phyloP scores from a whole-genome alignment of 176 grass and related monocot genomes.

The Eragrostis curvula region DNA sequence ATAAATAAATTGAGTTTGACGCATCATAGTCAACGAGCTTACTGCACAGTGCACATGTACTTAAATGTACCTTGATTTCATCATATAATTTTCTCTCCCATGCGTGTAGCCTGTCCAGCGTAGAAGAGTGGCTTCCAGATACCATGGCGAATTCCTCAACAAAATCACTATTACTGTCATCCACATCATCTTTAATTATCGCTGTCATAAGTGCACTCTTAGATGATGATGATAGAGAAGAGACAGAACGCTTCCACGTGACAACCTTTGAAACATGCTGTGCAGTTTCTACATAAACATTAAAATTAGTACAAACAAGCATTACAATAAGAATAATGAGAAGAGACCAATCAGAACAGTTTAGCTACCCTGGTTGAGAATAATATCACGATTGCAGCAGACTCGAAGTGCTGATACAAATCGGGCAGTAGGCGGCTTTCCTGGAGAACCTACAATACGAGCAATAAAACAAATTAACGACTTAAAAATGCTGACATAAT shows the following conservation, averaged over 20 bases:
- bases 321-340: not conserved
- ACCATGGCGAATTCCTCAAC: constrained; percentile 94
- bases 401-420: constrained; percentile 69
- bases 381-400: constrained; percentile 75
- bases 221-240: constrained; percentile 89
- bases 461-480: constrained; percentile 29
- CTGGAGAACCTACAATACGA: constrained; percentile 56
- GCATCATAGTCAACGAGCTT: not conserved
- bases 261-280: constrained; percentile 71
- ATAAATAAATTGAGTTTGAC: not conserved
- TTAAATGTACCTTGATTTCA: constrained; percentile 89
- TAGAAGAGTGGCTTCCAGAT: constrained; percentile 96
- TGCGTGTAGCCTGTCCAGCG: constrained; percentile 81
- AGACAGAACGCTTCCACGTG: constrained; percentile 95
- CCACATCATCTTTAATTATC: constrained; percentile 61
- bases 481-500: constrained; percentile 1
- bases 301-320: constrained; percentile 38
- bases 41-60: not conserved
- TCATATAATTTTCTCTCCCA: constrained; percentile 97
- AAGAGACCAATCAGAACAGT: not conserved
- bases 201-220: constrained; percentile 71
- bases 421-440: constrained; percentile 57
- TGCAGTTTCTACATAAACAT: constrained; percentile 65
- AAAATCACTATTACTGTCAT: constrained; percentile 79
- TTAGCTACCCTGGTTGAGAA: constrained; percentile 57